phyloP scores from a whole-genome alignment of 2,329 filamentous ascomycete genomes.

The Epichloe gansuensis region DNA sequence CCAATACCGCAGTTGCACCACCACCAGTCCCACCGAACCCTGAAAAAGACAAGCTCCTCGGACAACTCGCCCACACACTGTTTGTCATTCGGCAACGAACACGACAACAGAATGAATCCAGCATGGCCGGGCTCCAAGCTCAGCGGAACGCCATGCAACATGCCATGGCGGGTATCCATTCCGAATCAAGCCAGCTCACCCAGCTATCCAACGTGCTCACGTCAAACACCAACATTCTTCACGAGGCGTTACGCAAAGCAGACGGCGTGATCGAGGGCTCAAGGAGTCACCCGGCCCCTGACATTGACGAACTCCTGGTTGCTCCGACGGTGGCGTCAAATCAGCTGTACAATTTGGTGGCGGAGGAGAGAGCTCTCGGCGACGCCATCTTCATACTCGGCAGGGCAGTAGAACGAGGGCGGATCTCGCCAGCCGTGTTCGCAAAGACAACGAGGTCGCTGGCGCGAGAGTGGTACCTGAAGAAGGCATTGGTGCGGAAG shows the following conservation, averaged over 20 bases:
- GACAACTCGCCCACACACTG: slow-evolving; percentile 60
- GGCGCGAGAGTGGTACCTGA: slow-evolving; percentile 69
- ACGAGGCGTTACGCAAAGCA: slow-evolving; percentile 63
- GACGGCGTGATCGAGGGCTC: slow-evolving; percentile 65
- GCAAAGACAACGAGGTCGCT: slow-evolving; percentile 63
- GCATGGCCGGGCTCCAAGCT: slow-evolving; percentile 60
- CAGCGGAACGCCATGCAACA: slow-evolving; percentile 66
- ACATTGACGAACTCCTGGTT: slow-evolving; percentile 84
- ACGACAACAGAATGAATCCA: slow-evolving; percentile 58
- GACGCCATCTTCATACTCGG: slow-evolving; percentile 79
- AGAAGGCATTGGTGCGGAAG: slow-evolving; percentile 69
- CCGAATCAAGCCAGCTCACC: slow-evolving; percentile 59
- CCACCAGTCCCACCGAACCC: slow-evolving; percentile 92
- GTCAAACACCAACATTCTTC: slow-evolving; percentile 67
- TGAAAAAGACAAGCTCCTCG: slow-evolving; percentile 78
- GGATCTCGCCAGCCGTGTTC: slow-evolving; percentile 60
- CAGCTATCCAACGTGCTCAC: slow-evolving; percentile 58
- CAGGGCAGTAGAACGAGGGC: slow-evolving; percentile 58
- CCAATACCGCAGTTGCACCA: slow-evolving; percentile 41
- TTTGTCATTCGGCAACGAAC: slow-evolving; percentile 55
- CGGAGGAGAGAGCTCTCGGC: slow-evolving; percentile 75
- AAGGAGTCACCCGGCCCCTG: slow-evolving; percentile 54
- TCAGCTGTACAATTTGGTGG: slow-evolving; percentile 79
- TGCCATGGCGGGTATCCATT: slow-evolving; percentile 56
- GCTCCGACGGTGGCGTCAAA: slow-evolving; percentile 86